These are phyloP conservation scores for Arachis hypogaea DNA, from an alignment of 306 rosid genomes.

Conservation along the genomic window DNA sequence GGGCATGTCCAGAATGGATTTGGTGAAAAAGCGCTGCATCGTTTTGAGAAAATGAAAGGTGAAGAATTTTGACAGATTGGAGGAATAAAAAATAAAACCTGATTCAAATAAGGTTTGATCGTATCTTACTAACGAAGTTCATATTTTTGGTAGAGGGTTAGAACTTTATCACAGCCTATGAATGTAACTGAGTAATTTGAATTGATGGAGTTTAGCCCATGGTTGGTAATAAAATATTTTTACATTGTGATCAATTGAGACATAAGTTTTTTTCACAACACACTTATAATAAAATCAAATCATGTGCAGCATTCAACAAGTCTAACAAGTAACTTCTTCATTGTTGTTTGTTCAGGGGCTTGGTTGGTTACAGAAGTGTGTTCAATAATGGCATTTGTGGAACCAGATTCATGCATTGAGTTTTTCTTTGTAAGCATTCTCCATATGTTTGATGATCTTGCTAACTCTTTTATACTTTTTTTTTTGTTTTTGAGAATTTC, in stretches of 20 bases:
- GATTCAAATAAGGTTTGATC: conserved; percentile 13
- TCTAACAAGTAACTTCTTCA: conserved; percentile 26
- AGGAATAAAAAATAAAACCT: too few relatives aligned
- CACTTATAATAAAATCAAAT: conserved; percentile 30
- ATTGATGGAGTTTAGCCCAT: neutral
- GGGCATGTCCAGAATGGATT: too few relatives aligned
- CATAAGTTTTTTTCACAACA: neutral
- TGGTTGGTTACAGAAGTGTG: conserved; percentile 97
- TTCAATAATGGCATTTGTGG: conserved; percentile 98
- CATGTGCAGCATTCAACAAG: conserved; percentile 14
- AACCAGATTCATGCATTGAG: conserved; percentile 99
- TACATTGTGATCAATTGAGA: conserved; percentile 18
- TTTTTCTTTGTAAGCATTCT: conserved; percentile 73
- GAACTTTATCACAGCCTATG: neutral
- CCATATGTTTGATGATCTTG: conserved; percentile 10
- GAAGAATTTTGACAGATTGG: too few relatives aligned
- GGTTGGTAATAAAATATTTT: neutral
- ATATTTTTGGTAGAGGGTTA: conserved; percentile 18
- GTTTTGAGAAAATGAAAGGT: too few relatives aligned
- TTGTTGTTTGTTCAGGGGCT: conserved; percentile 73
- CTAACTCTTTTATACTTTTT: conserved; percentile 6
- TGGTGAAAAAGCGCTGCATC: too few relatives aligned
- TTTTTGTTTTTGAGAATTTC: neutral
- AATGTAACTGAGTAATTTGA: conserved; percentile 27
- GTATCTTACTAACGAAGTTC: conserved; percentile 2